Evolutionary conservation across 202 grass and related monocot species (phyloP).

Genomic region (Cymbopogon flexuosus): DNA sequence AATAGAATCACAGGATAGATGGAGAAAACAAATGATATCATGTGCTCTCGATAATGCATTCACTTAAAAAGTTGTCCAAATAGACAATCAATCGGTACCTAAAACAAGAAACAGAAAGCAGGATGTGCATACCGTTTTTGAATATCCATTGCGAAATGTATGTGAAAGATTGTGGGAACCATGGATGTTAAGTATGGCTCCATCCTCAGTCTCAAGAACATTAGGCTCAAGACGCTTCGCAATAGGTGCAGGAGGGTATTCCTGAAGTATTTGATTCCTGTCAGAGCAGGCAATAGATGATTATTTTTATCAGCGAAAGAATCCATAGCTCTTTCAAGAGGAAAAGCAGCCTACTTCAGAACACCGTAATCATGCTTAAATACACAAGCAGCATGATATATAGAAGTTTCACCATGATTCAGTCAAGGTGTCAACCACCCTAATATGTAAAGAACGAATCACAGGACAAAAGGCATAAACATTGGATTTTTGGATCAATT

Average conservation of each 20-base stretch:
- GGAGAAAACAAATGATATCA: not conserved
- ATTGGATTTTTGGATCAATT: not conserved
- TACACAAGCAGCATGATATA: not conserved
- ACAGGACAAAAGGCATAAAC: not conserved
- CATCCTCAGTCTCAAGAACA: not conserved
- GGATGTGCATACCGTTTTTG: not conserved
- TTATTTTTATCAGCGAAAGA: not conserved
- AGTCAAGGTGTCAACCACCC: not conserved
- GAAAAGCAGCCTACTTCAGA: not conserved
- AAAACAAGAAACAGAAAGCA: not conserved
- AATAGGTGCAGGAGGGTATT: not conserved
- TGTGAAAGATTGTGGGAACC: too few relatives aligned
- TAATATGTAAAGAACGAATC: not conserved
- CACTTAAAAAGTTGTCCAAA: not conserved
- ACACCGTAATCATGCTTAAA: not conserved
- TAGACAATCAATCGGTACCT: not conserved
- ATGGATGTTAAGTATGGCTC: not conserved
- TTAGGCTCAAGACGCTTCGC: not conserved
- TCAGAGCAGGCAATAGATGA: not conserved
- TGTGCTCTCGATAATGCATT: not conserved
- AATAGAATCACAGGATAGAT: not conserved
- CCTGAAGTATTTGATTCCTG: not conserved
- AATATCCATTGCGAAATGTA: not conserved
- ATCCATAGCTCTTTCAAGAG: not conserved
- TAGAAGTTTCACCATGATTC: not conserved